Evolutionary conservation across 805 yeast genomes (phyloP), one percentile per base, ranked within the genome.

Genomic region (Cyberlindnera meyerae): DNA sequence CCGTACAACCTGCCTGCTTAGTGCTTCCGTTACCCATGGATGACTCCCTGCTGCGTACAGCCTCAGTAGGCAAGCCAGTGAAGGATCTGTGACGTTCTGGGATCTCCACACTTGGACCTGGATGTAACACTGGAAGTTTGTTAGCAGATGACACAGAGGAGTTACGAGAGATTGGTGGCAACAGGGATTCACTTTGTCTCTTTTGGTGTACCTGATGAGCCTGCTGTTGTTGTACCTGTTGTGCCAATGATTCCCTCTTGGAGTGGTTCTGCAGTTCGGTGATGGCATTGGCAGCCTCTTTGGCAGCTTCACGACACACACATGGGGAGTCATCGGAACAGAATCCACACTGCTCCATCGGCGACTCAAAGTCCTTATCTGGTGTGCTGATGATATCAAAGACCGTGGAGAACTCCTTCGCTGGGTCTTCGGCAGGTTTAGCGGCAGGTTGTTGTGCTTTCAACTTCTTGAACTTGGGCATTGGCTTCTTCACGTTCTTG

Each of bases 241-340:
- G 33, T 2, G 35, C 36, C 13, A 37, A 32, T 1, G 54, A 47
- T n/a, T 47, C 47, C 29, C 39, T 43, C 39, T 43, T 42, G 30
- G 53, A 45, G 29, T 44, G 52, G 15, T 42, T 44, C 27, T 51
- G 57, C n/a, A 51, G 29, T 33, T 48, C 54, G 3, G 58, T 49
- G 17, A 53, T 54, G n/a, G 58, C 56, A 32, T 60, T 61, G n/a
- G 61, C 62, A 24, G 64, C 62, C 34, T 62, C 70, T 14, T 61
- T 61, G 1, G 72, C 75, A 13, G 77, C 83, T 48, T 87, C 96
- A 18, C 90, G 75, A 57, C 97, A 90, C 3, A 90, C 83, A 61
- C 97, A 90, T 2, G 95, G 89, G 0, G 95, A 79, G 48, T 79
- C 93, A 48, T 85, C 95, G 0, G 95, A 77, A 55, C 97, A 90